phyloP scores from a whole-genome alignment of 768 basidiomycete species.

The Tremella fuciformis region DNA sequence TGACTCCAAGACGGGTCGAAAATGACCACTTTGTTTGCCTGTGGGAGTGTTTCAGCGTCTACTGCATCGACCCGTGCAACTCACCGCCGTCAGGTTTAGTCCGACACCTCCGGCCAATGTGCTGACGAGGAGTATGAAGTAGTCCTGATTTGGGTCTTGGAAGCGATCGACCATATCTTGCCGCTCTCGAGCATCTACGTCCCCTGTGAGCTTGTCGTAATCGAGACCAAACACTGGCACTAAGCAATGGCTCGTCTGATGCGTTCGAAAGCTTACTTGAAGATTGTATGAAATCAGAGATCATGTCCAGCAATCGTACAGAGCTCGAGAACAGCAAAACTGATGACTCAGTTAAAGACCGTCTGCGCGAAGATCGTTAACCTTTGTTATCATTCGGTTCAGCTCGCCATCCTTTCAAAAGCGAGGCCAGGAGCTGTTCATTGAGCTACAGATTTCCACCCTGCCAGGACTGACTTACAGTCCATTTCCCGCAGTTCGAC shows the following conservation, averaged over 20 bases:
- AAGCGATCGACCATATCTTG: slow-evolving; percentile 85
- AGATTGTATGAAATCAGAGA: slow-evolving; percentile 65
- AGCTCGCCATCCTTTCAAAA: slow-evolving; percentile 67
- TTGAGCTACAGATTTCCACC: neutral
- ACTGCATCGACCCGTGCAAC: slow-evolving; percentile 8
- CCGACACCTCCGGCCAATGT: slow-evolving; percentile 90
- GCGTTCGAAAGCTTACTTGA: slow-evolving; percentile 19
- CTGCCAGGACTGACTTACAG: slow-evolving; percentile 24
- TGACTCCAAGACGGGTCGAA: slow-evolving; percentile 96
- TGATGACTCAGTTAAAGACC: slow-evolving; percentile 11
- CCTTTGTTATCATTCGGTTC: slow-evolving; percentile 62
- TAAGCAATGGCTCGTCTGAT: slow-evolving; percentile 8
- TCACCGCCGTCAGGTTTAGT: slow-evolving; percentile 74
- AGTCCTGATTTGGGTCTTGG: slow-evolving; percentile 63
- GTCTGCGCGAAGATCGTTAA: slow-evolving; percentile 5
- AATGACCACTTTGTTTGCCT: slow-evolving; percentile 84
- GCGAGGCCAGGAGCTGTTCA: slow-evolving; percentile 64
- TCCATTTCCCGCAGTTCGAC: slow-evolving; percentile 48
- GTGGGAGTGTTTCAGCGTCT: neutral
- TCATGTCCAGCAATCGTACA: slow-evolving; percentile 81
- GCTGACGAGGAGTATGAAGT: slow-evolving; percentile 82
- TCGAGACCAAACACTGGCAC: slow-evolving; percentile 28
- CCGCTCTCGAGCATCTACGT: slow-evolving; percentile 64
- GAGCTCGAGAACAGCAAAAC: slow-evolving; percentile 92
- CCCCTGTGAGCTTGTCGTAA: slow-evolving; percentile 77